phyloP scores from a whole-genome alignment of 2,329 filamentous ascomycete species.

The Seiridium cupressi region DNA sequence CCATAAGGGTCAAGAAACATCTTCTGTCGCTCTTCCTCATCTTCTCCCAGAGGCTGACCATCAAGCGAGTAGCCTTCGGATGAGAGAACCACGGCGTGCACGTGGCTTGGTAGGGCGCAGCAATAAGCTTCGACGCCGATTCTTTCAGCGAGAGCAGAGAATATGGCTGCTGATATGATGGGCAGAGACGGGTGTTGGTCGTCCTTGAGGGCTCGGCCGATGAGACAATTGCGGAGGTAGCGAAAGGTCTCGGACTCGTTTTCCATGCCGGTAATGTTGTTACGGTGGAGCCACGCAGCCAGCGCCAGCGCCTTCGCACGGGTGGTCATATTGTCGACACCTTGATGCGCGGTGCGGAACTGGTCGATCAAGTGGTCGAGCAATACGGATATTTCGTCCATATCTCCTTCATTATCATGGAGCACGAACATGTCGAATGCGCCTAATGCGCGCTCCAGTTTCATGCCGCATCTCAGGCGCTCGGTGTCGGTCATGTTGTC shows the following conservation, averaged over 20 bases:
- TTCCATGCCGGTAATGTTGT: constrained; percentile 70
- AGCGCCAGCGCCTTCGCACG: constrained; percentile 67
- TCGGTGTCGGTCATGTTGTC: constrained; percentile 23
- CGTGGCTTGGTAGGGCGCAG: constrained; percentile 80
- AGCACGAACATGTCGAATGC: constrained; percentile 90
- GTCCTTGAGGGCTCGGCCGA: constrained; percentile 76
- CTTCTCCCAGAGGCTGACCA: constrained; percentile 33
- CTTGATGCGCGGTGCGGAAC: constrained; percentile 52
- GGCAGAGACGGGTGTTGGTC: constrained; percentile 77
- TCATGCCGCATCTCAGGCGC: constrained; percentile 45
- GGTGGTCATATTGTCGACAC: constrained; percentile 56
- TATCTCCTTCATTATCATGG: constrained; percentile 68
- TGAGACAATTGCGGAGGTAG: constrained; percentile 81
- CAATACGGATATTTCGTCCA: constrained; percentile 57
- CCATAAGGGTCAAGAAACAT: constrained; percentile 88
- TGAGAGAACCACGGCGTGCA: constrained; percentile 74
- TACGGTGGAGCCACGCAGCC: constrained; percentile 65
- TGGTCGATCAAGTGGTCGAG: constrained; percentile 64
- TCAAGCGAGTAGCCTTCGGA: constrained; percentile 60
- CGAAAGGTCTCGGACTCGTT: constrained; percentile 67
- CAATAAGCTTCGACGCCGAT: constrained; percentile 75
- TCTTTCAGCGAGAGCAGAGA: constrained; percentile 72
- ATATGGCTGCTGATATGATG: constrained; percentile 84
- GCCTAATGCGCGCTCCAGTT: constrained; percentile 71
- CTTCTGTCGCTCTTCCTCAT: constrained; percentile 42